Evolutionary conservation across 2,329 filamentous ascomycete genomes (phyloP).

Genomic region (Fusarium vanettenii): DNA sequence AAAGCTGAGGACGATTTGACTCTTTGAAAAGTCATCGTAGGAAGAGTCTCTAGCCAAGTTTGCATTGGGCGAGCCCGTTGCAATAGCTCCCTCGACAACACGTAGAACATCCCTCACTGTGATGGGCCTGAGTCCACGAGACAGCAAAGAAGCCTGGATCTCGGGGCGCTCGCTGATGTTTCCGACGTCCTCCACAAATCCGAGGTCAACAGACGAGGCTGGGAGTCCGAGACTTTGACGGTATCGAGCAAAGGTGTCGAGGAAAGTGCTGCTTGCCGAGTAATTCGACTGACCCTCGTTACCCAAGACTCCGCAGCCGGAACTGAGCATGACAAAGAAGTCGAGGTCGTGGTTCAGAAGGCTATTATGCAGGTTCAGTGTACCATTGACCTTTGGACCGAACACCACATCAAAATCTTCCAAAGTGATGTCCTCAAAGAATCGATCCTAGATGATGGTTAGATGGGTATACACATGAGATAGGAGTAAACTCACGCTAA

Average conservation of each 20-base stretch:
- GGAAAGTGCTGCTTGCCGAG: slow-evolving; percentile 37
- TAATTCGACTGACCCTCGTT: slow-evolving; percentile 39
- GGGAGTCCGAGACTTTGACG: slow-evolving; percentile 35
- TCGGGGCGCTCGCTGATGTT: slow-evolving; percentile 40
- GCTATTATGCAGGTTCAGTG: slow-evolving; percentile 31
- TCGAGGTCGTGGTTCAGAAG: slow-evolving; percentile 36
- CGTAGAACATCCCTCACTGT: slow-evolving; percentile 38
- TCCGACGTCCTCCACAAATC: slow-evolving; percentile 38
- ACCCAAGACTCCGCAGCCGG: slow-evolving; percentile 35
- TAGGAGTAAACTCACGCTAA: slow-evolving; percentile 31
- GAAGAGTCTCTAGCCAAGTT: background rate
- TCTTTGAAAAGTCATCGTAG: slow-evolving; percentile 33
- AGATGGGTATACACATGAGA: slow-evolving; percentile 1
- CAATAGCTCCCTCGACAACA: slow-evolving; percentile 38
- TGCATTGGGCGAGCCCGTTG: slow-evolving; percentile 23
- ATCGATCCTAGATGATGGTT: slow-evolving; percentile 25
- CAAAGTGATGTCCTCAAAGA: slow-evolving; percentile 37
- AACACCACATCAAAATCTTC: slow-evolving; percentile 36
- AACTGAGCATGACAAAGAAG: slow-evolving; percentile 41
- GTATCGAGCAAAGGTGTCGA: slow-evolving; percentile 37
- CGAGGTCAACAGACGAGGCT: slow-evolving; percentile 35
- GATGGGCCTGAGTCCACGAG: slow-evolving; percentile 38
- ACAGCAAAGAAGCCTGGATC: slow-evolving; percentile 32
- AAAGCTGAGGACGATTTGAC: slow-evolving; percentile 39
- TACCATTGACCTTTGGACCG: slow-evolving; percentile 37